These are phyloP conservation scores for Wickerhamiella cacticola DNA, from an alignment of 805 yeast species.

Conservation along the genomic window DNA sequence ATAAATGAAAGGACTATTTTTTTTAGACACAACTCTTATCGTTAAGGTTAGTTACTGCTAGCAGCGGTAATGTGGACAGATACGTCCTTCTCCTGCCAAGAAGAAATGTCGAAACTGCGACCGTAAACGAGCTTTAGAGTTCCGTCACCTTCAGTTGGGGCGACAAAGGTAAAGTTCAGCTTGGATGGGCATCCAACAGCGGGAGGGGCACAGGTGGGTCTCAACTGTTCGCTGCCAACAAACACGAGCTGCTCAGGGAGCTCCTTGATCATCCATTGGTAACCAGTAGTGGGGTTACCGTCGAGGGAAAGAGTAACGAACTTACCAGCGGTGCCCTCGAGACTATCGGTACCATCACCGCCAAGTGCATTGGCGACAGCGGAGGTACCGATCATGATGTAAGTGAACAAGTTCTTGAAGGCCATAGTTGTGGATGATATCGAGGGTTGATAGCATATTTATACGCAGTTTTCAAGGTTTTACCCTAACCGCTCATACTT, in stretches of 20 bases:
- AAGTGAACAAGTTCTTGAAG: neutral
- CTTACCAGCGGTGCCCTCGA: neutral
- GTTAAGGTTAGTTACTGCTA: too few species aligned
- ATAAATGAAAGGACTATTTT: too few species aligned
- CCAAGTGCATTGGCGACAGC: neutral
- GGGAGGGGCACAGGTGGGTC: neutral
- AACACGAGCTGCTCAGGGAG: neutral
- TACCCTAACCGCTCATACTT: neutral
- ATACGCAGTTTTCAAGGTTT: neutral
- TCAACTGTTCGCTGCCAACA: neutral
- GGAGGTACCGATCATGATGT: neutral
- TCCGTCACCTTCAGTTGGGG: neutral
- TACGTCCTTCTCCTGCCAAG: neutral
- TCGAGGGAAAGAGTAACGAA: neutral
- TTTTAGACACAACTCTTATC: too few species aligned
- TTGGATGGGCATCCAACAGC: neutral
- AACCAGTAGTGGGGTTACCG: neutral
- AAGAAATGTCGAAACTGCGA: neutral
- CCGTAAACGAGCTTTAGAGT: neutral
- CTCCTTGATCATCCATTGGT: neutral
- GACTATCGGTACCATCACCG: too few species aligned
- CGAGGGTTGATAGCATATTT: neutral
- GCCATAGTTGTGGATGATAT: too few species aligned
- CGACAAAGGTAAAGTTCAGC: neutral
- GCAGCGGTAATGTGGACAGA: neutral